Conservation (phyloP, 768 basidiomycete genomes). For the Boletus tomentosulus region DNA sequence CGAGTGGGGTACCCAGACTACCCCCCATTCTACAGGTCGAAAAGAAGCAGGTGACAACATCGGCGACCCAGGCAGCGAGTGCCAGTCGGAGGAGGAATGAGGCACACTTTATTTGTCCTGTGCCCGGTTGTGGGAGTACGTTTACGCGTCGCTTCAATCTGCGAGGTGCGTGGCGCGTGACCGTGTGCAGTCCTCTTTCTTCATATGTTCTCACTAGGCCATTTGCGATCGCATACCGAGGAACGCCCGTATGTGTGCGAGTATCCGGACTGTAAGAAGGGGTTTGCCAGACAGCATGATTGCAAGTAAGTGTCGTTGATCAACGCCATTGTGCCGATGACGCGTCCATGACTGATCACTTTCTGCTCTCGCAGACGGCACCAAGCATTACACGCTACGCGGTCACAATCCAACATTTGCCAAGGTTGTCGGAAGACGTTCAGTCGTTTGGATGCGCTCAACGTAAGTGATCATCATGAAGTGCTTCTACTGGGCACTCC, state of each 20-base stretch:
- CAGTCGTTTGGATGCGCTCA: constrained; percentile 88
- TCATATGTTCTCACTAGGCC: constrained; percentile 47
- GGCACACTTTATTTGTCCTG: constrained; percentile 89
- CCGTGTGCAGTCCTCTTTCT: constrained; percentile 2
- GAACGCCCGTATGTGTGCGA: constrained; percentile 92
- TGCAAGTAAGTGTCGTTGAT: constrained; percentile 71
- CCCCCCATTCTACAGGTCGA: constrained; percentile 89
- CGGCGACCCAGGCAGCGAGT: constrained; percentile 88
- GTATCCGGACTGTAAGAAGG: constrained; percentile 92
- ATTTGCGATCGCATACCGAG: constrained; percentile 92
- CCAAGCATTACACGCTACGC: constrained; percentile 82
- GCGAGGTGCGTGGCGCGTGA: constrained; percentile 49
- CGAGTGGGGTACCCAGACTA: constrained; percentile 44
- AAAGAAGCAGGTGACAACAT: constrained; percentile 93
- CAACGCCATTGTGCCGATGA: not conserved
- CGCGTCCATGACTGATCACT: constrained; percentile 5
- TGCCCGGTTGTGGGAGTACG: constrained; percentile 94
- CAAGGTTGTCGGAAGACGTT: constrained; percentile 94
- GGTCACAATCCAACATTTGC: constrained; percentile 81
- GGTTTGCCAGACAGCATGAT: constrained; percentile 93
- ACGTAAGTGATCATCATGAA: constrained; percentile 57
- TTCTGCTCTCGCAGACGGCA: constrained; percentile 56
- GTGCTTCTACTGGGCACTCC: constrained; percentile 23
- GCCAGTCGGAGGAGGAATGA: constrained; percentile 86
- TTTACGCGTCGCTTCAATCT: constrained; percentile 92